Conservation (phyloP, 2,329 filamentous ascomycete species). For the Colletotrichum paranaense region DNA sequence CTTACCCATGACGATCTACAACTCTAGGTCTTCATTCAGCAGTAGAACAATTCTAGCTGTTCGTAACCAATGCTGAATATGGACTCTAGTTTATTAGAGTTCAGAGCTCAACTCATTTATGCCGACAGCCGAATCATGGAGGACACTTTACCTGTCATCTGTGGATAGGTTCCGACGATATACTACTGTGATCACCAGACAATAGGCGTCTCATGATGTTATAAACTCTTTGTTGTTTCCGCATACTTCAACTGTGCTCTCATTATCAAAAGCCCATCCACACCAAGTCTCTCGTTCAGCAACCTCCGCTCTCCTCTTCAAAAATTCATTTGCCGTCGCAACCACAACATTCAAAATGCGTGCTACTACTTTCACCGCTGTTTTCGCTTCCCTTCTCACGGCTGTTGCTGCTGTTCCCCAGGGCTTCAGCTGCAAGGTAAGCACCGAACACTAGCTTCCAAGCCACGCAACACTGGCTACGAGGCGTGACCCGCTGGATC, state of each 20-base stretch:
- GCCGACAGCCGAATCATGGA: neutral
- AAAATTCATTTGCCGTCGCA: neutral
- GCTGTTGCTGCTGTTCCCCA: constrained; percentile 2
- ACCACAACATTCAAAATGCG: neutral
- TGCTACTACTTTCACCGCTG: neutral
- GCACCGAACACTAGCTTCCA: neutral
- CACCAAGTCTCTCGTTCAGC: neutral
- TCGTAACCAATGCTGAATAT: neutral
- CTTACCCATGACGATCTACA: neutral
- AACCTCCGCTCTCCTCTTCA: neutral
- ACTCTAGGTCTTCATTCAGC: neutral
- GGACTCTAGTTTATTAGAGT: neutral
- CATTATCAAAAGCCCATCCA: neutral
- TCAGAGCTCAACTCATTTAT: neutral
- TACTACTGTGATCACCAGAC: neutral
- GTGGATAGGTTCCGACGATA: neutral
- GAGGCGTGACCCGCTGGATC: neutral
- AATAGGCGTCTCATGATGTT: neutral
- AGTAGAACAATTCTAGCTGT: neutral
- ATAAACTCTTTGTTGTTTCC: neutral
- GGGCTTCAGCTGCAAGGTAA: constrained; percentile 16
- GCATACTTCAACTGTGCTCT: neutral
- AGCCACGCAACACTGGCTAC: neutral
- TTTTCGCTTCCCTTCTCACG: neutral
- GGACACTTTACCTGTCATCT: neutral